These are phyloP conservation scores for Fusarium globosum DNA, from an alignment of 2,329 filamentous ascomycete genomes.

Conservation along the genomic window DNA sequence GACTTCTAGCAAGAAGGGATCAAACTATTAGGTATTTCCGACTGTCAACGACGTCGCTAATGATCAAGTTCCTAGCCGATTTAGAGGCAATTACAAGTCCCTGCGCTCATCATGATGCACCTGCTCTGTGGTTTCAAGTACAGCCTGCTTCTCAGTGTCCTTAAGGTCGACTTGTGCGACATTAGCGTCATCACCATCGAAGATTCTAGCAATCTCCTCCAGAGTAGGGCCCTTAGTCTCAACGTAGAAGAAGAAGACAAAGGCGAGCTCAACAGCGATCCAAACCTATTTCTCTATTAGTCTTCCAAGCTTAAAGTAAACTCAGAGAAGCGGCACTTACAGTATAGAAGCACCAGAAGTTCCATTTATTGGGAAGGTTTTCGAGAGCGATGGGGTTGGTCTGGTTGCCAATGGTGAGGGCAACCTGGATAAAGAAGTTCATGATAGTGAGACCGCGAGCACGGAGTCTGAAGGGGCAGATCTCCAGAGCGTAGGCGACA, in stretches of 20 bases:
- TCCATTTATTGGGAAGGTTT: constrained; percentile 68
- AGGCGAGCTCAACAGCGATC: constrained; percentile 61
- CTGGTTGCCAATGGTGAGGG: constrained; percentile 70
- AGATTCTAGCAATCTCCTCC: constrained; percentile 71
- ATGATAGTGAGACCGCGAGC: constrained; percentile 71
- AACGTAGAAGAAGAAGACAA: constrained; percentile 74
- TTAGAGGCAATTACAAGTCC: not conserved
- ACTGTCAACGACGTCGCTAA: no score
- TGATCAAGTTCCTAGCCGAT: not conserved
- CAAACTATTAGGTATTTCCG: not conserved
- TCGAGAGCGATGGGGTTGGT: constrained; percentile 74
- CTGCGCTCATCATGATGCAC: constrained; percentile 6
- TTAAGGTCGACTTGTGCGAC: constrained; percentile 1
- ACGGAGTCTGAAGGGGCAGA: constrained; percentile 69
- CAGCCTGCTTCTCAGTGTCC: constrained; percentile 21
- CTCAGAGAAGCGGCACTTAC: constrained; percentile 20
- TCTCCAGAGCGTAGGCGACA: constrained; percentile 67
- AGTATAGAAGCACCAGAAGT: constrained; percentile 75
- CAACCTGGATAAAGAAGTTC: constrained; percentile 71
- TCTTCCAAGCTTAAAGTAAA: accelerated
- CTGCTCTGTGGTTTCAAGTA: not conserved
- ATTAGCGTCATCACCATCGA: constrained; percentile 70
- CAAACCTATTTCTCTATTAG: constrained; percentile 3
- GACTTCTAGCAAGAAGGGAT: not conserved
- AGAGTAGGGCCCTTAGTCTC: constrained; percentile 78